Conservation (phyloP, 345 rosid genomes). For the Lepidium aucheri region DNA sequence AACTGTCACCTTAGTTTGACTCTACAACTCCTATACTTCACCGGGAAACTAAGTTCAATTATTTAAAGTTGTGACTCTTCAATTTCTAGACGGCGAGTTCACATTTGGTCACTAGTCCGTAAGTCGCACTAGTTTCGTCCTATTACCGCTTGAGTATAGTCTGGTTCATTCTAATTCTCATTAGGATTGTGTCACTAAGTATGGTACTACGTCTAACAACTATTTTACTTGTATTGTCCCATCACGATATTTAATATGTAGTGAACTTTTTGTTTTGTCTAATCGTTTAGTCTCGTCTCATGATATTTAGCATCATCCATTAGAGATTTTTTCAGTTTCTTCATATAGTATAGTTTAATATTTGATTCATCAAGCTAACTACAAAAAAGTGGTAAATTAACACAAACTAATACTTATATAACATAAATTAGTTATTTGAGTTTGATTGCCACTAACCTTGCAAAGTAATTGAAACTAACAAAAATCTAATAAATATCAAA, state of each 20-base stretch:
- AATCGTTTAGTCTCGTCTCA: neutral
- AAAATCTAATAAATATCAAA: neutral
- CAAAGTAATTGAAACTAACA: neutral
- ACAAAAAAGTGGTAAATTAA: neutral
- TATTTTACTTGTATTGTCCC: conserved; percentile 18
- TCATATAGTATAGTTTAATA: neutral
- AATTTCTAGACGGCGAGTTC: too few relatives aligned
- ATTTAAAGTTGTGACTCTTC: too few relatives aligned
- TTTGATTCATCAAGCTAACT: neutral
- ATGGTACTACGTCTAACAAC: conserved; percentile 22
- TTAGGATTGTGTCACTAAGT: too few relatives aligned
- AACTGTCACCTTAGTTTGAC: too few relatives aligned
- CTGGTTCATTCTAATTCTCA: too few relatives aligned
- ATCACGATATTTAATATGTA: neutral
- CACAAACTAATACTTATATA: neutral
- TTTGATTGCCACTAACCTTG: neutral
- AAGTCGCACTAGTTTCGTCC: too few relatives aligned
- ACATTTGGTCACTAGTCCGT: too few relatives aligned
- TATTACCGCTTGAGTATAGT: too few relatives aligned
- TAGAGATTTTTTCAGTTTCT: neutral
- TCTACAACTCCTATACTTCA: too few relatives aligned
- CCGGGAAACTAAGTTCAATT: too few relatives aligned
- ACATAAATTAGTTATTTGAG: neutral
- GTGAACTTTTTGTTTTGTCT: neutral
- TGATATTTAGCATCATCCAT: neutral